Percentiles rank a stretch among this genome's conserved stretches.
These are phyloP conservation scores for Xylaria scruposa DNA, from an alignment of 495 filamentous ascomycete genomes.

Conservation along the genomic window DNA sequence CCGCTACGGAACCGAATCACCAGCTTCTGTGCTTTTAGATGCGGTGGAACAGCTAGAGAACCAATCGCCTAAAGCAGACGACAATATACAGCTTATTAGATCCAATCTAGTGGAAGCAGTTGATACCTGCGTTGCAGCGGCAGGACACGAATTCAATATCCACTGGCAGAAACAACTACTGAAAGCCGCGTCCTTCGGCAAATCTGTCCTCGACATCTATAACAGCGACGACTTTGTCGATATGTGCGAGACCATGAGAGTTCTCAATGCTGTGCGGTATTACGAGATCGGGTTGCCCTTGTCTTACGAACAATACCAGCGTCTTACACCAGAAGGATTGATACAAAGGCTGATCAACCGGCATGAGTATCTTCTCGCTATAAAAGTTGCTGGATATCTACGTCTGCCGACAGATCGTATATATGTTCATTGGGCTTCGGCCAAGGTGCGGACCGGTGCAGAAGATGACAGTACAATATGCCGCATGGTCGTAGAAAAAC, in stretches of 20 bases:
- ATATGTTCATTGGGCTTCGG: constrained; percentile 94
- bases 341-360: constrained; percentile 85
- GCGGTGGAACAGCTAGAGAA: constrained; percentile 90
- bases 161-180: constrained; percentile 95
- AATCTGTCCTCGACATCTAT: constrained; percentile 95
- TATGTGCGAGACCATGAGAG: constrained; percentile 93
- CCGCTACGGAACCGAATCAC: constrained; percentile 80
- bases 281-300: constrained; percentile 89
- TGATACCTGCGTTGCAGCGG: constrained; percentile 80
- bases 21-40: constrained; percentile 89
- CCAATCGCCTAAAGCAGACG: constrained; percentile 95
- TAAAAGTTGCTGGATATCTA: constrained; percentile 87
- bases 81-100: constrained; percentile 93
- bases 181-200: constrained; percentile 95
- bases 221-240: constrained; percentile 98
- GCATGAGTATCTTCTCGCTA: constrained; percentile 88
- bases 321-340: constrained; percentile 85
- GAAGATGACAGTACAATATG: constrained; percentile 90
- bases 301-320: constrained; percentile 89
- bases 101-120: constrained; percentile 88
- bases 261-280: constrained; percentile 88
- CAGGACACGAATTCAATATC: constrained; percentile 86
- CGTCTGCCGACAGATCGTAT: constrained; percentile 86
- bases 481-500: constrained; percentile 81
- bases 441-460: constrained; percentile 85